Percentiles rank a stretch among this genome's conserved stretches.
These are phyloP conservation scores for Trametes elegans DNA, from an alignment of 768 basidiomycete genomes.

Conservation along the genomic window DNA sequence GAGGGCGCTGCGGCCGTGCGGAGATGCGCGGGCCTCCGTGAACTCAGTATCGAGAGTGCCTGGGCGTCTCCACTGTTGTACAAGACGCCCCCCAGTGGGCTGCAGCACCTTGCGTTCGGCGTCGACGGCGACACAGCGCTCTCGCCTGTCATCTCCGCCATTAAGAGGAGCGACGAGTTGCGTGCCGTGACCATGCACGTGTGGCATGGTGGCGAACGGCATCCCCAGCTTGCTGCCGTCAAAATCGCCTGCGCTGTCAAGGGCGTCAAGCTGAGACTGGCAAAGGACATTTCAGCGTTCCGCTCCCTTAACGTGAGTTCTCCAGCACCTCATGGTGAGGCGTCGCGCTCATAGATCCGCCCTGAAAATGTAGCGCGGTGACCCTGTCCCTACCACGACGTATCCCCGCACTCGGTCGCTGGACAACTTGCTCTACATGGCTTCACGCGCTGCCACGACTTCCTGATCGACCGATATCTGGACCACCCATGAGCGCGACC, in stretches of 20 bases:
- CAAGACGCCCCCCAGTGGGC: constrained; percentile 44
- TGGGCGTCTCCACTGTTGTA: constrained; percentile 44
- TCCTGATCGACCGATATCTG: constrained; percentile 4
- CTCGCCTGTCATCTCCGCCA: constrained; percentile 51
- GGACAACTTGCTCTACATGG: constrained; percentile 19
- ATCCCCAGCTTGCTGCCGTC: constrained; percentile 51
- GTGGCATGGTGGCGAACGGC: constrained; percentile 49
- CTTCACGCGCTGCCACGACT: constrained; percentile 10
- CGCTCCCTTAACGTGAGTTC: constrained; percentile 49
- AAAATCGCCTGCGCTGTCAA: constrained; percentile 63
- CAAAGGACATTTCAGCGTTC: constrained; percentile 50
- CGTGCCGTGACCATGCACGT: constrained; percentile 51
- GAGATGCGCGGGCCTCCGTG: constrained; percentile 48
- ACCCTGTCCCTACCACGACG: constrained; percentile 21
- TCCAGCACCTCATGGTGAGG: not conserved
- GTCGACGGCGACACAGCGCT: constrained; percentile 55
- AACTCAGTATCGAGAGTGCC: constrained; percentile 56
- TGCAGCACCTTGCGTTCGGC: constrained; percentile 61
- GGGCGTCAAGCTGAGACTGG: constrained; percentile 54
- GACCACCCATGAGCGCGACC: not conserved
- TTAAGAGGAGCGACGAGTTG: constrained; percentile 46
- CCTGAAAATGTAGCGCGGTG: constrained; percentile 15
- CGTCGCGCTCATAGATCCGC: constrained; percentile 11
- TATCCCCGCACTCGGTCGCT: constrained; percentile 20
- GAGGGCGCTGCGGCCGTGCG: constrained; percentile 46